phyloP scores from a whole-genome alignment of 805 yeast species.

The Grigorovia yakushimaensis region DNA sequence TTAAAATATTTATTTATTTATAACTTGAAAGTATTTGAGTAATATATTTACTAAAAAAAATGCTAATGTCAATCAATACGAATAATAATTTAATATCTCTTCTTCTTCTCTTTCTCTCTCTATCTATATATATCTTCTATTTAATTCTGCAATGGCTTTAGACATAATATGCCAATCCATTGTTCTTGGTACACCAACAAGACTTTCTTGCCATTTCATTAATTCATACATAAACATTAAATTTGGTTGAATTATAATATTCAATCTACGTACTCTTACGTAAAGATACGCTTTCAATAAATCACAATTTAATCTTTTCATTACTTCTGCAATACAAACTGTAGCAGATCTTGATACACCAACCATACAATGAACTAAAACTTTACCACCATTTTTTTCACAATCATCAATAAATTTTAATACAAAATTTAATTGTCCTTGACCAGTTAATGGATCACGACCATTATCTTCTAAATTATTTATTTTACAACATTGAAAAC shows the following conservation, averaged over 20 bases:
- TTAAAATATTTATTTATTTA: too few species aligned
- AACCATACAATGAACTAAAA: conserved; percentile 85
- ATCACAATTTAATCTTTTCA: conserved; percentile 59
- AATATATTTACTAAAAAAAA: not conserved
- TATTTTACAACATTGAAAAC: conserved; percentile 39
- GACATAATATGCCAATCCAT: conserved; percentile 87
- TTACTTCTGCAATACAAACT: conserved; percentile 89
- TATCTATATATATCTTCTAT: conserved; percentile 46
- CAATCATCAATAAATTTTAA: conserved; percentile 56
- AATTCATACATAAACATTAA: conserved; percentile 85
- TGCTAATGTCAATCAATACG: not conserved
- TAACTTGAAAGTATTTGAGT: not conserved
- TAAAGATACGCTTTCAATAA: conserved; percentile 73
- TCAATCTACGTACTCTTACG: conserved; percentile 82
- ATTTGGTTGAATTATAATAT: conserved; percentile 91
- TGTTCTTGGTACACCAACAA: conserved; percentile 35
- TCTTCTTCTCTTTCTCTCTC: not conserved
- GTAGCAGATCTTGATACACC: conserved; percentile 95
- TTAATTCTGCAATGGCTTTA: conserved; percentile 69
- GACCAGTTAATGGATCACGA: conserved; percentile 57
- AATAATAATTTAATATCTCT: too few species aligned
- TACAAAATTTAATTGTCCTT: conserved; percentile 51
- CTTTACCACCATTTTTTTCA: conserved; percentile 35
- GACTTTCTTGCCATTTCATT: conserved; percentile 41
- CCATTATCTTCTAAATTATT: conserved; percentile 85